Base-by-base conservation (phyloP, 495 filamentous ascomycete genomes). In the Tuber aestivum region DNA sequence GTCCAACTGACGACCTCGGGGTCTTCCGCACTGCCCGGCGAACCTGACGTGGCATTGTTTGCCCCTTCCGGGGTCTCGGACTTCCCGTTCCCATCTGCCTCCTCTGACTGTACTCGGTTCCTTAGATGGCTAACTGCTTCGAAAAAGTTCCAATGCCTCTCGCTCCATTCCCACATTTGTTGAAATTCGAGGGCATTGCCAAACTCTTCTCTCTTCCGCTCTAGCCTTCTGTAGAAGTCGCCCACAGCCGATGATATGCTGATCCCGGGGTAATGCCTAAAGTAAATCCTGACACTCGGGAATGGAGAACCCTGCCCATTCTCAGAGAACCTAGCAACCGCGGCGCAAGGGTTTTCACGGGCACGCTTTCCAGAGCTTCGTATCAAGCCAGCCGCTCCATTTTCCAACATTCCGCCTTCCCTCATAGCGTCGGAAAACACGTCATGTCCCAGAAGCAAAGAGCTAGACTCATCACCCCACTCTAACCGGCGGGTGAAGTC, bases 131-230 rank as follows among this genome's bases (percentile, higher is more conserved):
- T 71, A 3, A 44, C 69, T 18, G 76, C 80, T 70, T 77, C 68
- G 23, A 81, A 77, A 37, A 81, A 81, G 68, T 75, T 78, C 72
- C 75, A 81, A 44, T 80, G 69, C 48, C 76, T 71, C 73, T 81
- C 79, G 10, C 70, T 74, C 80, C 80, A 81, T n/a, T 81, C 80
- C 79, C 80, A 81, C 72, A 76, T 78, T 68, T 81, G 75, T 61
- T 79, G 79, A 12, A 81, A 74, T 41, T 76, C 76, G 9, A 78
- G 41, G 4, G 74, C 73, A 27, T 75, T 45, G 32, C 74, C 75
- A n/a, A 73, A 71, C 20, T 78, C 70, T 41, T 69, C 77, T n/a
- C 73, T 45, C 3, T 78, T 56, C 40, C 41, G 21, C 18, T 69
- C 69, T 48, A 79, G 78, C 32, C 77, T 56, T 35, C 44, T 76